Percentiles rank a stretch among this genome's conserved stretches.
Evolutionary conservation across 805 yeast genomes (phyloP).

Genomic region (Wickerhamiella sorbophila): DNA sequence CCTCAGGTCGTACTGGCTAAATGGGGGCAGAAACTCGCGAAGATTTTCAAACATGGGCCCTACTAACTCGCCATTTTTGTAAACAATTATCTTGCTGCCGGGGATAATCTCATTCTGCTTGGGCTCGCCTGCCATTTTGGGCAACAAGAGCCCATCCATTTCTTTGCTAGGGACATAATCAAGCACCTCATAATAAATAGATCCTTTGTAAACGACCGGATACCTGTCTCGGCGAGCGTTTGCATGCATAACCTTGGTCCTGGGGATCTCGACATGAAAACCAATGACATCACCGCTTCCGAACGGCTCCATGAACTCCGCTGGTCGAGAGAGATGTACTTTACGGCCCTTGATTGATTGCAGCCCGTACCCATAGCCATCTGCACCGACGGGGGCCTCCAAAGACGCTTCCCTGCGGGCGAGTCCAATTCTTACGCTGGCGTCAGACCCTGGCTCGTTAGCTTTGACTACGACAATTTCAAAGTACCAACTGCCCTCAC

Average conservation of each 20-base stretch:
- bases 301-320: constrained; percentile 44
- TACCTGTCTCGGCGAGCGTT: constrained; percentile 51
- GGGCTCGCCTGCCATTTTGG: constrained; percentile 13
- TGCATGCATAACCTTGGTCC: constrained; percentile 14
- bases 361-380: constrained; percentile 84
- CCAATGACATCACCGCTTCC: constrained; percentile 75
- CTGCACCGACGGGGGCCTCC: constrained; percentile 93
- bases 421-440: constrained; percentile 71
- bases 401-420: constrained; percentile 74
- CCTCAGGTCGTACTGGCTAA: constrained; percentile 32
- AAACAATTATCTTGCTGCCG: constrained; percentile 51
- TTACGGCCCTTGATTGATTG: constrained; percentile 66
- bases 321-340: constrained; percentile 60
- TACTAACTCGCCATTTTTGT: constrained; percentile 55
- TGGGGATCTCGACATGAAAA: constrained; percentile 55
- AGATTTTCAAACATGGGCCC: constrained; percentile 57
- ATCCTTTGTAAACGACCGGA: constrained; percentile 69
- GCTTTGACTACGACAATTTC: constrained; percentile 50
- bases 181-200: constrained; percentile 68
- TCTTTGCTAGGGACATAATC: constrained; percentile 59
- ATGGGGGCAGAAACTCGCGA: constrained; percentile 68
- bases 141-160: constrained; percentile 54
- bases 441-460: constrained; percentile 16
- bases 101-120: constrained; percentile 15
- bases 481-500: constrained; percentile 54